These are phyloP conservation scores for Potentilla sterilis DNA, from an alignment of 306 rosid species.

Conservation along the genomic window DNA sequence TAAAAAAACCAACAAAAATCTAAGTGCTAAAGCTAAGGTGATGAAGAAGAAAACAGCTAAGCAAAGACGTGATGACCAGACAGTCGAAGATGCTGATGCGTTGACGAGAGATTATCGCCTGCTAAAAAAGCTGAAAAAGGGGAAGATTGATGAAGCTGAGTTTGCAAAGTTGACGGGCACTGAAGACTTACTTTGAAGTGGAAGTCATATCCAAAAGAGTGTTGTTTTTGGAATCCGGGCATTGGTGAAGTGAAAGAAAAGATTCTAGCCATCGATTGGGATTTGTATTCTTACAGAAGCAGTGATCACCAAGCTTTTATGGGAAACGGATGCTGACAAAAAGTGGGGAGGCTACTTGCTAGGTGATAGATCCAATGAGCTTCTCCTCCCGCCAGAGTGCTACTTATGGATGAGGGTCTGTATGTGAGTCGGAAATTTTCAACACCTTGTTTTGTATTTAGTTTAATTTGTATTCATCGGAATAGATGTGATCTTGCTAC, in stretches of 20 bases:
- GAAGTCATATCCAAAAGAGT: conserved; percentile 24
- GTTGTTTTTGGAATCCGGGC: conserved; percentile 21
- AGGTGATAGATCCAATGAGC: neutral
- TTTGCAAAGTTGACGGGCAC: conserved; percentile 81
- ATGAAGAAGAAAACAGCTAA: conserved; percentile 77
- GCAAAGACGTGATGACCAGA: conserved; percentile 84
- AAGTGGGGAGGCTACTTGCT: conserved; percentile 6
- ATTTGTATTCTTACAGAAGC: conserved; percentile 16
- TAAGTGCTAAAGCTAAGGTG: conserved; percentile 28
- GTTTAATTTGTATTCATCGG: neutral
- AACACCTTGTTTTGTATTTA: neutral
- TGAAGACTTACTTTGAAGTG: conserved; percentile 55
- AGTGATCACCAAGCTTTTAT: conserved; percentile 4
- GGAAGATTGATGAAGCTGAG: conserved; percentile 67
- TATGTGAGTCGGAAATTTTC: neutral
- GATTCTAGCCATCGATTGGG: conserved; percentile 5
- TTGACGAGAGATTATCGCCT: conserved; percentile 69
- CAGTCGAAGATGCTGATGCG: conserved; percentile 84
- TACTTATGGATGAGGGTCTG: neutral
- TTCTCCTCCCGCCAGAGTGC: neutral
- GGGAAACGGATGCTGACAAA: conserved; percentile 6
- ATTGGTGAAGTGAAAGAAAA: neutral
- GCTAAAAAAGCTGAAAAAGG: conserved; percentile 82
- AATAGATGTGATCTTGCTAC: neutral
- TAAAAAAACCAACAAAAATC: conserved; percentile 42